phyloP scores from a whole-genome alignment of 2,329 filamentous ascomycete genomes.

The Curvularia eragrostidis region DNA sequence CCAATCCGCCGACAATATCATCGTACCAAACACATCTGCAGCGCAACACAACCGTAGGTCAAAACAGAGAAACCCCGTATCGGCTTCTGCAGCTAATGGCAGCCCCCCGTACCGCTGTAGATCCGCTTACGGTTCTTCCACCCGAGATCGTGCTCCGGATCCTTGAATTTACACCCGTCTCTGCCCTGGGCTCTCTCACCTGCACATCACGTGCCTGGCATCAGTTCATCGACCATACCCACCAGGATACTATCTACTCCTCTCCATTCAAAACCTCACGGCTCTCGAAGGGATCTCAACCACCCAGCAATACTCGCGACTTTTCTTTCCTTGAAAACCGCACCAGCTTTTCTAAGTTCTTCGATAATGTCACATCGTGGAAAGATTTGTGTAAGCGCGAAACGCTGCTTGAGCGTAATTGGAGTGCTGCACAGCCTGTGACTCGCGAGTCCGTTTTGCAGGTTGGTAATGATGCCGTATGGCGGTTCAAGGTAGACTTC shows the following conservation, averaged over 20 bases:
- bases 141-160: slow-evolving; percentile 18
- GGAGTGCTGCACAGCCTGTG: slow-evolving; percentile 3
- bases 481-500: slow-evolving; percentile 16
- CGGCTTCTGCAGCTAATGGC: background rate
- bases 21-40: slow-evolving; percentile 4
- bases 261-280: slow-evolving; percentile 9
- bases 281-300: background rate
- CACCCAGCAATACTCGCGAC: slow-evolving; percentile 4
- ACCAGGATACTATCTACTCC: slow-evolving; percentile 13
- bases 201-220: slow-evolving; percentile 13
- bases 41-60: background rate
- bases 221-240: slow-evolving; percentile 14
- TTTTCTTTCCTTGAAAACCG: slow-evolving; percentile 5
- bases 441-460: slow-evolving; percentile 13
- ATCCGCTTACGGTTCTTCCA: slow-evolving; percentile 14
- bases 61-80: background rate
- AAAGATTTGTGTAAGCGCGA: slow-evolving; percentile 12
- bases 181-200: slow-evolving; percentile 8
- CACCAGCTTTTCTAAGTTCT: slow-evolving; percentile 16
- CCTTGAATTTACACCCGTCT: slow-evolving; percentile 15
- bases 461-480: slow-evolving; percentile 10
- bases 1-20: slow-evolving; percentile 4
- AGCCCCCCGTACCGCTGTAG: background rate
- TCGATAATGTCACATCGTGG: slow-evolving; percentile 12
- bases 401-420: slow-evolving; percentile 8